These are phyloP conservation scores for Candida arabinofermentans DNA, from an alignment of 805 yeast species.

Conservation along the genomic window DNA sequence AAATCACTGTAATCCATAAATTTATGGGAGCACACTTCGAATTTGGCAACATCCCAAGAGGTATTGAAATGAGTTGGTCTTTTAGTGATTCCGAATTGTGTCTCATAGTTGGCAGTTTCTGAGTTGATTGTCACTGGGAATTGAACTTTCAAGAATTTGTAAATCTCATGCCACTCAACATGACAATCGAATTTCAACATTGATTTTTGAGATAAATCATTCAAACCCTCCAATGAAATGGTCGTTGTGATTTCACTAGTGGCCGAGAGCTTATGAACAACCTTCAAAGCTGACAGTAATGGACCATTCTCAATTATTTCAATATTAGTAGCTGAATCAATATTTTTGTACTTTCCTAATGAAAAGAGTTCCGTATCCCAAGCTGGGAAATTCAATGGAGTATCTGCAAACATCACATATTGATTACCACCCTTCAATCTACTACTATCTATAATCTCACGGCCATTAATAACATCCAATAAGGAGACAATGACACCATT, in stretches of 20 bases:
- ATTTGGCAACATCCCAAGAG: conserved; percentile 93
- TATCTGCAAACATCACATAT: conserved; percentile 78
- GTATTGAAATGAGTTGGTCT: conserved; percentile 96
- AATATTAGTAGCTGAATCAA: conserved; percentile 38
- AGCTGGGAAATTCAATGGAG: conserved; percentile 88
- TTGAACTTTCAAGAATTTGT: conserved; percentile 89
- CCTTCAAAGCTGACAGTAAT: conserved; percentile 57
- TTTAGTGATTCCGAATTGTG: conserved; percentile 87
- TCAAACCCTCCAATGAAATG: conserved; percentile 62
- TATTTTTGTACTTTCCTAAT: conserved; percentile 60
- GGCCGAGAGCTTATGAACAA: conserved; percentile 55
- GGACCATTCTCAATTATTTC: conserved; percentile 47
- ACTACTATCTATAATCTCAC: conserved; percentile 64
- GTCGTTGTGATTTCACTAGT: conserved; percentile 58
- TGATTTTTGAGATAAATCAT: conserved; percentile 32
- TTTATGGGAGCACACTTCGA: conserved; percentile 92
- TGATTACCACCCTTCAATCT: conserved; percentile 70
- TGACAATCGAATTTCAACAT: conserved; percentile 49
- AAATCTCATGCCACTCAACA: conserved; percentile 85
- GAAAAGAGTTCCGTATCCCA: conserved; percentile 97
- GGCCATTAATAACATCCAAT: conserved; percentile 49
- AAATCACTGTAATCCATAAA: conserved; percentile 89
- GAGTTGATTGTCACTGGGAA: conserved; percentile 82
- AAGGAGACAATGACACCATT: conserved; percentile 60
- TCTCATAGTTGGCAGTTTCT: conserved; percentile 83